These are phyloP conservation scores for Goniomonas avonlea DNA, from an alignment of 78 protist species.

Conservation along the genomic window DNA sequence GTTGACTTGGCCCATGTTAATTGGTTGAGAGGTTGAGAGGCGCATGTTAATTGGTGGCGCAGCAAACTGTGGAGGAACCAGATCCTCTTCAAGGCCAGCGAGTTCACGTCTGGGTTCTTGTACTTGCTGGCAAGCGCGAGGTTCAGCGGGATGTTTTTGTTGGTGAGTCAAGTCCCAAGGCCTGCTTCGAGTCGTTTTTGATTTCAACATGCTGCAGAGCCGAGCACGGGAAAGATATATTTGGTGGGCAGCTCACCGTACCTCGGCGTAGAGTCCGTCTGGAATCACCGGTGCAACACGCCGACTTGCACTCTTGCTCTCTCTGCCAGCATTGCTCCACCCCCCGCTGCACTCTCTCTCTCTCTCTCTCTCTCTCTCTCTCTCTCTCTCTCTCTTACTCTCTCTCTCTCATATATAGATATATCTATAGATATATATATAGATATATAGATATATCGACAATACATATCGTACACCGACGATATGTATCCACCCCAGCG, in stretches of 20 bases:
- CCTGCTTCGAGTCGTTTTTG: no score
- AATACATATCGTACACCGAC: no score
- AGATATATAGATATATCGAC: no score
- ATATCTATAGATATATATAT: no score
- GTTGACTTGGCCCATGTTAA: not conserved
- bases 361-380: not conserved
- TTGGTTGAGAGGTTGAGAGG: no score
- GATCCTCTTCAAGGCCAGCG: constrained; percentile 47
- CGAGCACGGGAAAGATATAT: constrained; percentile 36
- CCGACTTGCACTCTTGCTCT: no score
- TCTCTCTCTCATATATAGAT: no score
- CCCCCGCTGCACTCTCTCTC: not conserved
- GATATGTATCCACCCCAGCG: no score
- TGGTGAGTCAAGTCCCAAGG: no score
- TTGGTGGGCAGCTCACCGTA: not conserved
- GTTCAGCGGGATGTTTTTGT: not conserved
- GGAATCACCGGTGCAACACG: no score
- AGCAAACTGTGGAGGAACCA: not conserved
- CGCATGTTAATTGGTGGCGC: not conserved
- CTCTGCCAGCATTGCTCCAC: no score
- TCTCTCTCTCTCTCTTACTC: not conserved
- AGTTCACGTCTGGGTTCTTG: constrained; percentile 54
- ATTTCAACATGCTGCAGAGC: no score
- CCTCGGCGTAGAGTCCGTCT: constrained; percentile 50
- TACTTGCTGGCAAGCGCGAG: constrained; percentile 22